A percentile compares a stretch with the other conserved stretches of the same genome.
Evolutionary conservation across 495 filamentous ascomycete genomes (phyloP).

Genomic region (Trichoderma gamsii): DNA sequence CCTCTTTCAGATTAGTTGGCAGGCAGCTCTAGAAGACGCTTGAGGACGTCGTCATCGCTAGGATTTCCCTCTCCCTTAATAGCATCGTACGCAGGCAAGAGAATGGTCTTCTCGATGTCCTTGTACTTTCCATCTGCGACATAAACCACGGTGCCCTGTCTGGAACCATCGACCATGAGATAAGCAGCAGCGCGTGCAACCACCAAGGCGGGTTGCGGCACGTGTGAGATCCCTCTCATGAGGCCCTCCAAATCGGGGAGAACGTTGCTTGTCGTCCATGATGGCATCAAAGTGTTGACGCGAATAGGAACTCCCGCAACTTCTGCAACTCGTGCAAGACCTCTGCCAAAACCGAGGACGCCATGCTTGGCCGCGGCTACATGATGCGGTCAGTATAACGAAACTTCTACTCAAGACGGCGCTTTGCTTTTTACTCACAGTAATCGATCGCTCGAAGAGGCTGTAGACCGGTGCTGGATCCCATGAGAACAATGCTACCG

Average conservation of each 20-base stretch:
- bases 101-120: conserved; percentile 34
- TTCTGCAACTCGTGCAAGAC: conserved; percentile 21
- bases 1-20: background rate
- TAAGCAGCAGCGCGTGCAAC: conserved; percentile 36
- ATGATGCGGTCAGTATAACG: background rate
- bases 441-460: conserved; percentile 36
- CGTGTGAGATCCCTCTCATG: conserved; percentile 21
- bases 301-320: conserved; percentile 23
- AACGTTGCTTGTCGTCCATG: conserved; percentile 38
- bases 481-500: conserved; percentile 36
- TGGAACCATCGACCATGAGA: conserved; percentile 31
- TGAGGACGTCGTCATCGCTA: background rate
- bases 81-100: conserved; percentile 18
- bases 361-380: conserved; percentile 32
- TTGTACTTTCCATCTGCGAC: conserved; percentile 33
- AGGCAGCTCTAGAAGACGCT: background rate
- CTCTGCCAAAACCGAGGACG: conserved; percentile 29
- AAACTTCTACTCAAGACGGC: background rate
- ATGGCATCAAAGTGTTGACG: conserved; percentile 38
- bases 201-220: conserved; percentile 29
- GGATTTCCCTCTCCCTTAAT: conserved; percentile 16
- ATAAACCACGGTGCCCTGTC: conserved; percentile 36
- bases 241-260: conserved; percentile 23
- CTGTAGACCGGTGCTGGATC: conserved; percentile 36
- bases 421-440: conserved; percentile 17